These are phyloP conservation scores for Phytophthora kernoviae DNA, from an alignment of 352 stramenopile species.

Conservation along the genomic window DNA sequence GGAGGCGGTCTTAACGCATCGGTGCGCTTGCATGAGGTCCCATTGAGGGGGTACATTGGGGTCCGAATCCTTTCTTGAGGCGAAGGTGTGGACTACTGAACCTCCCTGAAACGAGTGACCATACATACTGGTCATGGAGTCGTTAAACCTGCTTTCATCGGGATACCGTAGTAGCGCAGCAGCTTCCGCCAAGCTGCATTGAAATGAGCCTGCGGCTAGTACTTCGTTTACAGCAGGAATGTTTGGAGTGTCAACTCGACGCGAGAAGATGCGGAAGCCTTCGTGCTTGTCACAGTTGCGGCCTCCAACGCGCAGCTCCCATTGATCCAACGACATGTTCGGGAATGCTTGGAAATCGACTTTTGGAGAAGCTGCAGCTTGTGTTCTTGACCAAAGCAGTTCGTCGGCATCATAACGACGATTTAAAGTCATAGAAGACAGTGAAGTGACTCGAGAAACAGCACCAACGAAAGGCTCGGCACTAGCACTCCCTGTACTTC, in stretches of 20 bases:
- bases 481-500: background rate
- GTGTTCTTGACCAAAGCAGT: constrained; percentile 14
- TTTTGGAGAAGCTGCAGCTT: constrained; percentile 16
- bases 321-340: constrained; percentile 21
- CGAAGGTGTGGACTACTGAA: constrained; percentile 32
- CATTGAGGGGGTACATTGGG: constrained; percentile 2
- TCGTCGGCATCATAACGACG: constrained; percentile 12
- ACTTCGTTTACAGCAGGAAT: constrained; percentile 14
- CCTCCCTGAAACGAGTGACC: constrained; percentile 36
- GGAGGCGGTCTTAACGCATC: constrained; percentile 37
- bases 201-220: constrained; percentile 29
- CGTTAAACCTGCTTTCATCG: constrained; percentile 16
- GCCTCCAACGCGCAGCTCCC: constrained; percentile 6
- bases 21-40: constrained; percentile 2
- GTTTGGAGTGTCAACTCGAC: constrained; percentile 8
- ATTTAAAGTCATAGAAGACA: background rate
- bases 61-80: background rate
- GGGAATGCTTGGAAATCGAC: constrained; percentile 19
- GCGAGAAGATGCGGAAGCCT: constrained; percentile 17
- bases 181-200: constrained; percentile 30
- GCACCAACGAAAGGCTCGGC: background rate
- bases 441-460: background rate
- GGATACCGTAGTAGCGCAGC: constrained; percentile 27
- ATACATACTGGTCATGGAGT: constrained; percentile 35
- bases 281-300: constrained; percentile 8